Percentiles rank a stretch among this genome's conserved stretches.
Conservation (phyloP, 768 basidiomycete species). For the Russula abietina region DNA sequence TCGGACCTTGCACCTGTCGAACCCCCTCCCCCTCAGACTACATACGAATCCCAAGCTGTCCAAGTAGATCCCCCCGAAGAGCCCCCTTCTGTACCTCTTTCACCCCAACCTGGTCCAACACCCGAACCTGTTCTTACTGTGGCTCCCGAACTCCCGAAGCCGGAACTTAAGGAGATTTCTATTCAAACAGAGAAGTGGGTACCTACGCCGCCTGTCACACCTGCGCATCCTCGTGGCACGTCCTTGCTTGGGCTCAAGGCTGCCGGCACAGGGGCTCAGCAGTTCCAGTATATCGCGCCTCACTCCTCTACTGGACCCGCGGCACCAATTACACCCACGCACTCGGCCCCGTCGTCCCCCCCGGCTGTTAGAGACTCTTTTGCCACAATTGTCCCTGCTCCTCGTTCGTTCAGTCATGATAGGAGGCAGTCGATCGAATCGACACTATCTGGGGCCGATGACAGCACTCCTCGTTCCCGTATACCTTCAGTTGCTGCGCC, state of each 20-base stretch:
- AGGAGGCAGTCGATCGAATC: slow-evolving; percentile 71
- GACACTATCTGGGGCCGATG: slow-evolving; percentile 48
- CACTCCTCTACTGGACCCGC: slow-evolving; percentile 37
- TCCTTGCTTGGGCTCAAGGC: slow-evolving; percentile 42
- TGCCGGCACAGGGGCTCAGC: slow-evolving; percentile 55
- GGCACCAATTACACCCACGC: slow-evolving; percentile 31
- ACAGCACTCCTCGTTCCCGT: slow-evolving; percentile 48
- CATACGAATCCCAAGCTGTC: slow-evolving; percentile 49
- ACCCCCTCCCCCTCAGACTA: slow-evolving; percentile 31
- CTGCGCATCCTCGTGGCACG: slow-evolving; percentile 30
- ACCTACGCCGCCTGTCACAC: slow-evolving; percentile 35
- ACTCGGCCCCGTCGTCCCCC: slow-evolving; percentile 37
- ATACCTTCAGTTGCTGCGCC: slow-evolving; percentile 52
- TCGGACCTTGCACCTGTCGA: slow-evolving; percentile 14
- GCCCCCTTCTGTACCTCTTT: slow-evolving; percentile 1
- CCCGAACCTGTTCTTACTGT: slow-evolving; percentile 27
- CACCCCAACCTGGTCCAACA: slow-evolving; percentile 4
- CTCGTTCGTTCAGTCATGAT: slow-evolving; percentile 51
- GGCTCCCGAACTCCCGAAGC: slow-evolving; percentile 41
- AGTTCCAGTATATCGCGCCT: slow-evolving; percentile 58
- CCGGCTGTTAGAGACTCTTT: slow-evolving; percentile 48
- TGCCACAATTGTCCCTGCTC: slow-evolving; percentile 43
- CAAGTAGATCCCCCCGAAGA: slow-evolving; percentile 31
- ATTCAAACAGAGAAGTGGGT: slow-evolving; percentile 76
- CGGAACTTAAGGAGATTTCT: slow-evolving; percentile 66